Evolutionary conservation across 1,139 yeast genomes (phyloP).

Genomic region (Geotrichum klebahnii): DNA sequence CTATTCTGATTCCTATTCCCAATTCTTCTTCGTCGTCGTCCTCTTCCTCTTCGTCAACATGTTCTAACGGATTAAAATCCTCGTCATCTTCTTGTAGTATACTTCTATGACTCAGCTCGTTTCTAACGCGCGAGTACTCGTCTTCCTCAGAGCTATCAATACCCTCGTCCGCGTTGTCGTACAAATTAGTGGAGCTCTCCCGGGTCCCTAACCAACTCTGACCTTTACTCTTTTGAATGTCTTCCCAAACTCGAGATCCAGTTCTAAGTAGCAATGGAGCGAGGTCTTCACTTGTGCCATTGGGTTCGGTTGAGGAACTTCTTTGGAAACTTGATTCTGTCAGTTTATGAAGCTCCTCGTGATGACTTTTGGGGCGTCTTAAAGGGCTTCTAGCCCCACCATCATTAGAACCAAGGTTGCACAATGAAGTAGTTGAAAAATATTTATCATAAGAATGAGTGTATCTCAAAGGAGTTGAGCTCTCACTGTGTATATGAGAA

Average conservation of each 20-base stretch:
- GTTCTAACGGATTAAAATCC: slow-evolving; percentile 17
- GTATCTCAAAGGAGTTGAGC: too few relatives aligned
- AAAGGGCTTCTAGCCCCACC: background rate
- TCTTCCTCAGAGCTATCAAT: slow-evolving; percentile 5
- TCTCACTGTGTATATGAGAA: too few relatives aligned
- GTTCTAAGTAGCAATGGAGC: slow-evolving; percentile 29
- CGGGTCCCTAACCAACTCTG: slow-evolving; percentile 31
- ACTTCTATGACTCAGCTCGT: background rate
- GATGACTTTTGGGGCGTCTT: background rate
- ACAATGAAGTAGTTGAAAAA: slow-evolving; percentile 3
- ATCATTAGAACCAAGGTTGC: background rate
- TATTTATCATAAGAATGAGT: slow-evolving; percentile 6
- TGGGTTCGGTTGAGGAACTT: background rate
- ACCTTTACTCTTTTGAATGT: slow-evolving; percentile 31
- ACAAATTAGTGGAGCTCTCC: slow-evolving; percentile 24
- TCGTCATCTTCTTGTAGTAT: slow-evolving; percentile 2
- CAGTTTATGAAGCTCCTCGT: background rate
- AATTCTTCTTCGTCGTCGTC: background rate
- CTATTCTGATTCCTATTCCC: too few relatives aligned
- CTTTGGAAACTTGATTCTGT: background rate
- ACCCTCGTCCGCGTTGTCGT: slow-evolving; percentile 12
- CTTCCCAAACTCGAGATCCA: slow-evolving; percentile 34
- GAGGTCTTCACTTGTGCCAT: background rate
- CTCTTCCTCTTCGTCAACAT: background rate
- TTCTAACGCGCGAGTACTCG: slow-evolving; percentile 10